Conservation (phyloP, 495 filamentous ascomycete species). For the Penicillium argentinense region DNA sequence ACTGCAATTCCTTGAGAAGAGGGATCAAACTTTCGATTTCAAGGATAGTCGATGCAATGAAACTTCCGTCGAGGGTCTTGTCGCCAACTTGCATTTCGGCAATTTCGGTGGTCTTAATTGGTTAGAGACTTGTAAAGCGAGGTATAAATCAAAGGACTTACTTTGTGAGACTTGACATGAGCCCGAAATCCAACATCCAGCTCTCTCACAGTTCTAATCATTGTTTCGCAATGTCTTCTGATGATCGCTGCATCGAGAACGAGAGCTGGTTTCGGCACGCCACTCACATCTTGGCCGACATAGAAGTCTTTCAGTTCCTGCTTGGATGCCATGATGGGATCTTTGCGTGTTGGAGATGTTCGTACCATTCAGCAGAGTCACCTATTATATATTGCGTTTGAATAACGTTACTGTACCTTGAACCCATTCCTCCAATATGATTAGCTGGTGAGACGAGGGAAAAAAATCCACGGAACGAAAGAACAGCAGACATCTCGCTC, state of each 20-base stretch:
- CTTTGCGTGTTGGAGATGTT: too few relatives aligned
- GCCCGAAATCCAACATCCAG: constrained; percentile 70
- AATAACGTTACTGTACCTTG: too few relatives aligned
- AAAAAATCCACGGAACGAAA: too few relatives aligned
- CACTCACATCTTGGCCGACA: constrained; percentile 60
- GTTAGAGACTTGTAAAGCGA: not conserved
- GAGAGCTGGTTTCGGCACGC: constrained; percentile 64
- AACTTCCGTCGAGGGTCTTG: constrained; percentile 49
- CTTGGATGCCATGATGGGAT: too few relatives aligned
- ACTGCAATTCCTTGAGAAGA: constrained; percentile 56
- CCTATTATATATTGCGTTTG: too few relatives aligned
- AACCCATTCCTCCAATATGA: too few relatives aligned
- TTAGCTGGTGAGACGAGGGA: too few relatives aligned
- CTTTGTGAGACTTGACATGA: constrained; percentile 89
- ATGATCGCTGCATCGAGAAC: constrained; percentile 70
- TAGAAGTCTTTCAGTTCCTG: too few relatives aligned
- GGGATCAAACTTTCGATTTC: constrained; percentile 74
- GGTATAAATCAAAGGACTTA: constrained; percentile 23
- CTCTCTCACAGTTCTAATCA: constrained; percentile 61
- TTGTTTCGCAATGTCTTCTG: constrained; percentile 66
- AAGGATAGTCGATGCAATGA: constrained; percentile 75
- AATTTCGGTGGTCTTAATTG: constrained; percentile 63
- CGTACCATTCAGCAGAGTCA: too few relatives aligned
- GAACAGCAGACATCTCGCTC: too few relatives aligned
- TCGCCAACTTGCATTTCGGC: constrained; percentile 72